Evolutionary conservation across 805 yeast genomes (phyloP).

Genomic region (Pichia nanzhaoensis): DNA sequence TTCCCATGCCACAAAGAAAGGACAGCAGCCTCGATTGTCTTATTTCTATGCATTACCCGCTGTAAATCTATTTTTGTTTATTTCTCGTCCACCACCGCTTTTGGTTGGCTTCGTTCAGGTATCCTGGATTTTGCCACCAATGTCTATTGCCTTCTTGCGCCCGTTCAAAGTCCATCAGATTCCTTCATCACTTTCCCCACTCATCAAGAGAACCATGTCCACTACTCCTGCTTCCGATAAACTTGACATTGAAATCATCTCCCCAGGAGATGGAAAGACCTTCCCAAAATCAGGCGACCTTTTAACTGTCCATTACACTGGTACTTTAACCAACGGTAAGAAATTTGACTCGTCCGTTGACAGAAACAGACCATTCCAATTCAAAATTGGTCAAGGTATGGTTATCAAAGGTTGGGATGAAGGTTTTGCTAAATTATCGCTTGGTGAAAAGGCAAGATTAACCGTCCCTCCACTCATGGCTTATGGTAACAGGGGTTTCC

Average conservation of each 20-base stretch:
- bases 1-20: background rate
- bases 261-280: constrained; percentile 70
- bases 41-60: no score
- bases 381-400: constrained; percentile 91
- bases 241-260: constrained; percentile 29
- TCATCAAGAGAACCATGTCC: constrained; percentile 5
- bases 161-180: background rate
- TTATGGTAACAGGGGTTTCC: constrained; percentile 92
- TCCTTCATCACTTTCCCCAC: background rate
- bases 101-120: no score
- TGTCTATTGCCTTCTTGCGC: background rate
- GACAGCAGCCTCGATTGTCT: no score
- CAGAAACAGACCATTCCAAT: constrained; percentile 93
- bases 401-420: constrained; percentile 97
- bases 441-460: constrained; percentile 88
- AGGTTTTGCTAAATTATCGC: constrained; percentile 85
- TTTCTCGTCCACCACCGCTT: no score
- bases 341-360: constrained; percentile 93
- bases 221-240: constrained; percentile 17
- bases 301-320: constrained; percentile 92
- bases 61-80: no score
- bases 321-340: constrained; percentile 92
- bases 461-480: constrained; percentile 92
- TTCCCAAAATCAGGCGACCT: constrained; percentile 84
- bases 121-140: no score